Conservation (phyloP, 2,329 filamentous ascomycete species). For the Cryphonectria parasitica region DNA sequence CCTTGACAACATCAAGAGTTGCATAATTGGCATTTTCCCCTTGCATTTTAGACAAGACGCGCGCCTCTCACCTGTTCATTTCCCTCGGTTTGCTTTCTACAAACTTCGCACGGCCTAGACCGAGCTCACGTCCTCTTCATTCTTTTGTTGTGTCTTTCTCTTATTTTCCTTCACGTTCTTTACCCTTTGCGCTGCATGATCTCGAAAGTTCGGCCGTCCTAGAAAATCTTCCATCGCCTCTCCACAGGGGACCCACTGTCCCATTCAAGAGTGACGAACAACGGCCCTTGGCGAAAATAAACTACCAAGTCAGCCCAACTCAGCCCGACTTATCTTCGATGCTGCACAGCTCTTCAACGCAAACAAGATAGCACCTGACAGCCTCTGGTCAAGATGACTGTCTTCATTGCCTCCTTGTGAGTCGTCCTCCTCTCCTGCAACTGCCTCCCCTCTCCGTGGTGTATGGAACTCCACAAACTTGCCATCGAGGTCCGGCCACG, state of each 20-base stretch:
- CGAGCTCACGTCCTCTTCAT: neutral
- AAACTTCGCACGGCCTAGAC: neutral
- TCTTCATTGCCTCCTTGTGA: conserved; percentile 56
- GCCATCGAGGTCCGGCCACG: neutral
- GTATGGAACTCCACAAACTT: neutral
- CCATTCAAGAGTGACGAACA: neutral
- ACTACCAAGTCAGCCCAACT: neutral
- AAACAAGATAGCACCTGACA: conserved; percentile 12
- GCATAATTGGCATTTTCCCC: conserved; percentile 3
- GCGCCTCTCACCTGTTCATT: neutral
- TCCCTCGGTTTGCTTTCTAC: neutral
- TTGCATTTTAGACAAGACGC: conserved; percentile 6
- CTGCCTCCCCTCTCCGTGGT: neutral
- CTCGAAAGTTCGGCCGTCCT: conserved; percentile 14
- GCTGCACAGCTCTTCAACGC: neutral
- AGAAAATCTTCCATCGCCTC: conserved; percentile 8
- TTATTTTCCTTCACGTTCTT: neutral
- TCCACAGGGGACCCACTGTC: conserved; percentile 9
- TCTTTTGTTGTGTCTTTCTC: neutral
- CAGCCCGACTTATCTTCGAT: neutral
- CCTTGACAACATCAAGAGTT: neutral
- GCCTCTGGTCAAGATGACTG: conserved; percentile 47
- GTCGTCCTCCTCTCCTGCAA: conserved; percentile 30
- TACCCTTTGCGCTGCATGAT: neutral
- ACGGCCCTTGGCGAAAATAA: conserved; percentile 1